phyloP scores from a whole-genome alignment of 306 rosid species.

The Castanospermum australe region DNA sequence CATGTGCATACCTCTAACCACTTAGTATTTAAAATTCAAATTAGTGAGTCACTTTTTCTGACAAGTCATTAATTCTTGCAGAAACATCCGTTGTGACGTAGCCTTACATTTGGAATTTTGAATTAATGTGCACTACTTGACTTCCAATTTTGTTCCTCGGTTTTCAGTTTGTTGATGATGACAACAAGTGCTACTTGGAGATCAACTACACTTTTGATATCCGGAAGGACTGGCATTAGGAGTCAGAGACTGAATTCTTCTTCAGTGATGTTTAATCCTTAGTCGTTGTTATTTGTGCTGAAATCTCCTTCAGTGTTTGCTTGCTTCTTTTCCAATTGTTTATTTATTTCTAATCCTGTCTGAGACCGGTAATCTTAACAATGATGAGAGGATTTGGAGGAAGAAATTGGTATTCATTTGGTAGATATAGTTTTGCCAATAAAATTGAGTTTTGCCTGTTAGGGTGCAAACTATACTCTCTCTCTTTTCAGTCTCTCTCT shows the following conservation, averaged over 20 bases:
- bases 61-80: slow-evolving; percentile 1
- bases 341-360: slow-evolving; percentile 38
- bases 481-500: background rate
- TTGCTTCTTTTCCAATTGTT: slow-evolving; percentile 37
- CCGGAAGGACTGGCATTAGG: slow-evolving; percentile 69
- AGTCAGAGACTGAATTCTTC: slow-evolving; percentile 27
- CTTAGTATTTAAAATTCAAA: slow-evolving; percentile 38
- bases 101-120: background rate
- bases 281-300: slow-evolving; percentile 41
- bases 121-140: background rate
- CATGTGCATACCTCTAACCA: slow-evolving; percentile 32
- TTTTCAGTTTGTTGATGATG: slow-evolving; percentile 81
- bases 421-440: slow-evolving; percentile 42
- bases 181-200: slow-evolving; percentile 90
- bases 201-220: slow-evolving; percentile 86
- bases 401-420: slow-evolving; percentile 36
- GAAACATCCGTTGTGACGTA: slow-evolving; percentile 3
- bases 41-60: slow-evolving; percentile 23
- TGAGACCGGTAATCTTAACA: slow-evolving; percentile 45
- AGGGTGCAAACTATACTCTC: slow-evolving; percentile 1
- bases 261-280: slow-evolving; percentile 20
- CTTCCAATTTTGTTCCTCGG: background rate
- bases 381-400: slow-evolving; percentile 49
- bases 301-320: slow-evolving; percentile 43
- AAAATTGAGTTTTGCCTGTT: slow-evolving; percentile 33